A percentile compares a stretch with the other conserved stretches of the same genome.
These are phyloP conservation scores for Daldinia loculata DNA, from an alignment of 495 filamentous ascomycete genomes.

Conservation along the genomic window DNA sequence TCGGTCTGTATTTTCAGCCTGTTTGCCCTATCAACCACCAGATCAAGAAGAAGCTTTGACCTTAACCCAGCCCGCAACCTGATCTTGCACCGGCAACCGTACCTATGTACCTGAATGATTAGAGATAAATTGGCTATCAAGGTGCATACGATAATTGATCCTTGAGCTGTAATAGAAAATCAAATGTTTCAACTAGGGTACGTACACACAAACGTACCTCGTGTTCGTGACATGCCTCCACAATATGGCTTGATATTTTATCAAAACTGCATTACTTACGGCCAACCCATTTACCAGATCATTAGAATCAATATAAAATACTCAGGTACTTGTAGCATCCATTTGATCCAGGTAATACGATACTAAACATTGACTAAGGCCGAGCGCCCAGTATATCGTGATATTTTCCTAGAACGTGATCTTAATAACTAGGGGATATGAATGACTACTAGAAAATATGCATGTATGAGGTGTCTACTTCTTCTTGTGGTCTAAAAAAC, in stretches of 20 bases:
- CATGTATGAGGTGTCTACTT: not conserved
- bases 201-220: not conserved
- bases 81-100: not conserved
- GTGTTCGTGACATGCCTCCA: not conserved
- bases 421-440: not conserved
- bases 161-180: not conserved
- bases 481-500: not conserved
- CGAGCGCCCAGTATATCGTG: not conserved
- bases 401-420: not conserved
- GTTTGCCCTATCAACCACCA: not conserved
- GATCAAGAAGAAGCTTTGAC: not conserved
- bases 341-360: not conserved
- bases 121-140: not conserved
- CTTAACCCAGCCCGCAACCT: not conserved
- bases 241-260: not conserved
- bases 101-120: not conserved
- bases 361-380: not conserved
- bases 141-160: not conserved
- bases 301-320: not conserved
- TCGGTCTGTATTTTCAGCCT: not conserved
- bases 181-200: not conserved
- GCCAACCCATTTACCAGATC: too few species aligned
- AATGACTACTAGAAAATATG: not conserved
- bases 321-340: not conserved
- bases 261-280: too few species aligned